Conservation (phyloP, 1,284 basidiomycete species). For the Blastosporella zonata region DNA sequence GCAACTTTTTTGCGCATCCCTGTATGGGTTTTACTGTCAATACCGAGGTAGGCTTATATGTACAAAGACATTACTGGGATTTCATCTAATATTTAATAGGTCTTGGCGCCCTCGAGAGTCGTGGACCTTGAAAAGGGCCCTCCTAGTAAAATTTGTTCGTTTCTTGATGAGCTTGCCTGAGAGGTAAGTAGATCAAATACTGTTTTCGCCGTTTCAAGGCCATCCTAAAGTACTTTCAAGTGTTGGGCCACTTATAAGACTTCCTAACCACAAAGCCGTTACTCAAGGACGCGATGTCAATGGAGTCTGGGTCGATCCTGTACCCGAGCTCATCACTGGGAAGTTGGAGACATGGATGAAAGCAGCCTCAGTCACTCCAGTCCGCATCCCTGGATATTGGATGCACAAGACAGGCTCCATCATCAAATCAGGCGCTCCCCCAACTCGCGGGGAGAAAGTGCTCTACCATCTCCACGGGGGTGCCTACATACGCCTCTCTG, state of each 20-base stretch:
- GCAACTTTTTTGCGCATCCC: conserved; percentile 44
- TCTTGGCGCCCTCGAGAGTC: conserved; percentile 39
- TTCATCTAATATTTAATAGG: background rate
- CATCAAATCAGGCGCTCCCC: conserved; percentile 32
- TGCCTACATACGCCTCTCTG: conserved; percentile 40
- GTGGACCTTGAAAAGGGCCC: conserved; percentile 38
- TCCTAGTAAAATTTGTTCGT: conserved; percentile 36
- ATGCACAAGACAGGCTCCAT: conserved; percentile 38
- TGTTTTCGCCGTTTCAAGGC: background rate
- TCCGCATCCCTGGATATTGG: conserved; percentile 58
- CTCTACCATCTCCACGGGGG: conserved; percentile 52
- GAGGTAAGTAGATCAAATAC: conserved; percentile 21
- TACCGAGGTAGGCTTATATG: conserved; percentile 28
- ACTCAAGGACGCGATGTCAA: conserved; percentile 37
- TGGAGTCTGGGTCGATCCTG: conserved; percentile 51
- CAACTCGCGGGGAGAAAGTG: conserved; percentile 49
- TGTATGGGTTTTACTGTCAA: conserved; percentile 38
- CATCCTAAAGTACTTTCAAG: conserved; percentile 19
- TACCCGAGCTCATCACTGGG: conserved; percentile 44
- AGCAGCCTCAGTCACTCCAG: conserved; percentile 37
- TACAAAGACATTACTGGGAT: background rate
- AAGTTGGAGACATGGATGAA: conserved; percentile 43
- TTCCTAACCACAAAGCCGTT: conserved; percentile 36
- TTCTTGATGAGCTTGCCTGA: conserved; percentile 23
- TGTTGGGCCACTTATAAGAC: conserved; percentile 29